These are phyloP conservation scores for Cyclocybe cylindracea DNA, from an alignment of 768 basidiomycete species.

Conservation along the genomic window DNA sequence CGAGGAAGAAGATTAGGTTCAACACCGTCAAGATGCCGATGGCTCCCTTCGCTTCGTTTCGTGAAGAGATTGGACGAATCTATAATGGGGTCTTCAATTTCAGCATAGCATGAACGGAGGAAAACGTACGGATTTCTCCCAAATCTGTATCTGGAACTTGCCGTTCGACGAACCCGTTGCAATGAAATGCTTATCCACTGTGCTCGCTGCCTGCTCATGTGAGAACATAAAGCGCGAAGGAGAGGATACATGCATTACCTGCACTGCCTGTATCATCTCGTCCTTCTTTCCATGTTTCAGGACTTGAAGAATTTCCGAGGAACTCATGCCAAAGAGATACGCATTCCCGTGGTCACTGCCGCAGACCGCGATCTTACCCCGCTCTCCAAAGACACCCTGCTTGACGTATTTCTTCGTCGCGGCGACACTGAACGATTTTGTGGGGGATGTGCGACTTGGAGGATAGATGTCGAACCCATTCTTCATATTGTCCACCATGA, in stretches of 20 bases:
- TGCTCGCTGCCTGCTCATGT: not conserved
- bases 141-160: not conserved
- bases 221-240: not conserved
- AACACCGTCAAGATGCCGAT: no score
- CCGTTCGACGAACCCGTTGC: not conserved
- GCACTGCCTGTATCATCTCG: not conserved
- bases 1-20: no score
- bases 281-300: not conserved
- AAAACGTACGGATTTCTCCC: not conserved
- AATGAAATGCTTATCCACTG: not conserved
- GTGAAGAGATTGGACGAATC: no score
- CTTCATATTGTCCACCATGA: slow-evolving; percentile 1
- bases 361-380: not conserved
- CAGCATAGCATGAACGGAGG: no score
- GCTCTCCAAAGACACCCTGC: not conserved
- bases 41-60: no score
- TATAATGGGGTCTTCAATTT: no score
- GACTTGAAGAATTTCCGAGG: not conserved
- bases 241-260: not conserved
- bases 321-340: not conserved
- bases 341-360: slow-evolving; percentile 4
- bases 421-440: not conserved
- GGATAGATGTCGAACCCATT: slow-evolving; percentile 5
- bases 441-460: not conserved
- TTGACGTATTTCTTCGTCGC: not conserved